Evolutionary conservation across 2,329 filamentous ascomycete species (phyloP).

Genomic region (Neopestalotiopsis sp.): DNA sequence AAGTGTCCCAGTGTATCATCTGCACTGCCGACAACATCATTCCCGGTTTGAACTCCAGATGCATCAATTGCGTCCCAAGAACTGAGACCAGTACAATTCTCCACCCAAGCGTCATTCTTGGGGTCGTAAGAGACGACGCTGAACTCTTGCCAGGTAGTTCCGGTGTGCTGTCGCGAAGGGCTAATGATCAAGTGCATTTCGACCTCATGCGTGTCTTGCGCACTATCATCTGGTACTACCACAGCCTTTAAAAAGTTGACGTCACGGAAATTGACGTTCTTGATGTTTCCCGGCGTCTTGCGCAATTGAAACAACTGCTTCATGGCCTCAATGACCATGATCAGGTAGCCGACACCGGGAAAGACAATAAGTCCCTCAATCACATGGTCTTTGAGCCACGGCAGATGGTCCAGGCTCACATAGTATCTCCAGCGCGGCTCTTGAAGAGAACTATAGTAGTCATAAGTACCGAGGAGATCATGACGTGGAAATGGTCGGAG

Average conservation of each 20-base stretch:
- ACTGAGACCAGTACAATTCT: slow-evolving; percentile 8
- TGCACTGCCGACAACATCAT: neutral
- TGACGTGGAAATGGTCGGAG: slow-evolving; percentile 27
- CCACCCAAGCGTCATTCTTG: slow-evolving; percentile 13
- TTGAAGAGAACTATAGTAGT: slow-evolving; percentile 33
- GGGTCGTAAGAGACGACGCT: slow-evolving; percentile 16
- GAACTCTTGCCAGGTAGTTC: slow-evolving; percentile 15
- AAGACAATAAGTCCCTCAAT: slow-evolving; percentile 45
- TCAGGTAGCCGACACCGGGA: slow-evolving; percentile 47
- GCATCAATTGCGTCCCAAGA: slow-evolving; percentile 13
- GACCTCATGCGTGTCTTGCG: slow-evolving; percentile 3
- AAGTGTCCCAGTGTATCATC: slow-evolving; percentile 13
- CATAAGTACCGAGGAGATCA: slow-evolving; percentile 35
- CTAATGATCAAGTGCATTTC: slow-evolving; percentile 17
- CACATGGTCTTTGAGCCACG: slow-evolving; percentile 52
- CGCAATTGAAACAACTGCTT: slow-evolving; percentile 22
- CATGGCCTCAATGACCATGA: slow-evolving; percentile 47
- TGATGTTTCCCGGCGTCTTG: slow-evolving; percentile 6
- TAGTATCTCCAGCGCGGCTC: slow-evolving; percentile 47
- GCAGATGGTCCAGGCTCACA: slow-evolving; percentile 40
- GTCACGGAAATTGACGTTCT: slow-evolving; percentile 16
- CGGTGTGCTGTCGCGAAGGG: slow-evolving; percentile 8
- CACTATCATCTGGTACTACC: neutral
- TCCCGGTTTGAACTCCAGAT: neutral
- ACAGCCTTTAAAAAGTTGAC: slow-evolving; percentile 11